Base-by-base conservation (phyloP, 306 rosid species). In the Dryas octopetala region DNA sequence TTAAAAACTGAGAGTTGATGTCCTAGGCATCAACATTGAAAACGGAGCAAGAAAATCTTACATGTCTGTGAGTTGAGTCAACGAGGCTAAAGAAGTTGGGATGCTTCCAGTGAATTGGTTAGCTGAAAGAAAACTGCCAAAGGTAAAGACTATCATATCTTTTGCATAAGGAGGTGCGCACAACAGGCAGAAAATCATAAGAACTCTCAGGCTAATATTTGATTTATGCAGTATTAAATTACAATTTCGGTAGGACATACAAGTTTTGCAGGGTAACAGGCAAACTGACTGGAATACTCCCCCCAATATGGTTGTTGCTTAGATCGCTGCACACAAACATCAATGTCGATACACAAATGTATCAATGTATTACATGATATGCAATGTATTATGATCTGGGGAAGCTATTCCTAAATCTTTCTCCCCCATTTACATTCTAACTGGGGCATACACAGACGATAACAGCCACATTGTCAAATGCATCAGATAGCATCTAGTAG, bases 271-370 rank as follows among this genome's bases (percentile, higher is more conserved):
- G 32, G 61, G 93, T 90, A 32, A 78, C 86, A 0, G 98, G 98
- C 84, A 94, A 90, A 86, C 68, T 83, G 64, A 89, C 79, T 8
- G 98, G 97, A 82, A 94, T 91, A 75, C 83, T 87, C 63, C 98
- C 98, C 67, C 98, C 98, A 48, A 91, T 90, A 53, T 82, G 91
- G 78, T 91, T 91, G 89, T 94, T 94, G 92, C 91, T 94, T 43
- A 94, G 87, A 82, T 80, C 84, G 73, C 98, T 94, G 97, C 81
- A 84, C 26, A 50, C 48, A 75, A 80, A 68, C 44, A 73, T 73
- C 69, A 78, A 70, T 76, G 43, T 58, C 66, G 53, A 49, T 68
- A 46, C 44, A 71, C 60, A 78, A 62, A 48, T 19, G 62, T 12
- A 43, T 65, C 48, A 50, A 68, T 48, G 52, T 58, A 28, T 71